Conservation (phyloP, 1,139 yeast genomes). For the Wickerhamiella pararugosa region DNA sequence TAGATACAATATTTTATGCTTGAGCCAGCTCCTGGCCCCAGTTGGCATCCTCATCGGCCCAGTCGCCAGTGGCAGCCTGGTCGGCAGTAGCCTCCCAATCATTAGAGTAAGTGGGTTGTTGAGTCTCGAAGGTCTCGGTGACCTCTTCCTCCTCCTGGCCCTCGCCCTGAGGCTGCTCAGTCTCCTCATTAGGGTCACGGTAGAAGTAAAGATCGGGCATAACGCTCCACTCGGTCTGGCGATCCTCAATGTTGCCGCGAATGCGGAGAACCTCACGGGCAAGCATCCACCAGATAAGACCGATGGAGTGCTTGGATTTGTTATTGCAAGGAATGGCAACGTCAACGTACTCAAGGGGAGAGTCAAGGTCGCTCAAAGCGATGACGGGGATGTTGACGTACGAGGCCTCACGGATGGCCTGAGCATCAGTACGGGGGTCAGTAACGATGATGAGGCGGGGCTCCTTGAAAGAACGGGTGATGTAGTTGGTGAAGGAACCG, state of each 20-base stretch:
- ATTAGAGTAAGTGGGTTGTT: conserved; percentile 45
- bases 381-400: conserved; percentile 99
- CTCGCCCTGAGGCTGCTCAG: conserved; percentile 51
- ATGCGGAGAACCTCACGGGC: conserved; percentile 99
- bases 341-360: conserved; percentile 97
- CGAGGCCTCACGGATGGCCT: conserved; percentile 99
- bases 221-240: conserved; percentile 95
- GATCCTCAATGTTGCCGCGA: conserved; percentile 95
- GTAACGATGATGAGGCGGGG: conserved; percentile 99
- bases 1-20: neutral
- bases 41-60: conserved; percentile 53
- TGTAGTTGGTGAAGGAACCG: conserved; percentile 99
- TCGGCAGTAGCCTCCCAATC: conserved; percentile 66
- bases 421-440: conserved; percentile 99
- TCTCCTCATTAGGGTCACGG: conserved; percentile 99
- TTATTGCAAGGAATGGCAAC: conserved; percentile 99
- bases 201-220: conserved; percentile 99
- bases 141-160: conserved; percentile 43
- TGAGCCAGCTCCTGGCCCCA: conserved; percentile 13
- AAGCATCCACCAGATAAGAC: conserved; percentile 98
- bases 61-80: conserved; percentile 40
- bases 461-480: conserved; percentile 99
- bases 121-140: conserved; percentile 48
- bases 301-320: conserved; percentile 99
- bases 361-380: conserved; percentile 97